Evolutionary conservation across 2,329 filamentous ascomycete species (phyloP), one percentile per base, ranked within the genome.

Genomic region (Fusarium sp.): DNA sequence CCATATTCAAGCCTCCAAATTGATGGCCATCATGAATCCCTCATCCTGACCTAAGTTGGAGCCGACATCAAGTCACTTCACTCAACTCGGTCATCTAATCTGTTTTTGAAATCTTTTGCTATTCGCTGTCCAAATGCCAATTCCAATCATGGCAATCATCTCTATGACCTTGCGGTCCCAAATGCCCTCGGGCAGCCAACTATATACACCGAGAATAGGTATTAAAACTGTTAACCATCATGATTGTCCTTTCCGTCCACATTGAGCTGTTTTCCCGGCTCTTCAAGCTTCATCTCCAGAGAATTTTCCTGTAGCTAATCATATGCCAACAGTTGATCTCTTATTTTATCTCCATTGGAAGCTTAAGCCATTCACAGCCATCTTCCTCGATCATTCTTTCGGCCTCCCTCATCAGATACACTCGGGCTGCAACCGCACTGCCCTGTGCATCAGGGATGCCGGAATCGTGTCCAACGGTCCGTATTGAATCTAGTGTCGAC

Each of bases 141-240:
- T 48, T 63, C 64, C 69, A 65, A 49, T 49, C 63, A 63, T 74
- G 62, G 62, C 75, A 49, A 62, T 75, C 47, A 67, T 68, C 45
- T 76, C 74, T 69, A 71, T 56, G 67, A 63, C 73, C 69, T 66
- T 69, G 62, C 56, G 67, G 63, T 70, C 71, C 63, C 58, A 69
- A 72, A 76, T 68, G 75, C 72, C 69, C 64, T 60, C 69, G 42
- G 66, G 61, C 65, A 52, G 56, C 44, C 67, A 73, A 77, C 58
- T 79, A 79, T 79, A 75, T 79, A 79, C 77, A 75, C 54, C 65
- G 67, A 73, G 75, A 79, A 79, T 70, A 77, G 66, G 75, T 78
- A 79, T 79, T 79, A 79, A 74, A 79, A 78, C 73, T 73, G 63
- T 65, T 79, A 79, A 75, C 66, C 67, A 64, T 75, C 71, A 76